Evolutionary conservation across 108 stramenopile species (phyloP).

Genomic region (Nitzschia sp.): DNA sequence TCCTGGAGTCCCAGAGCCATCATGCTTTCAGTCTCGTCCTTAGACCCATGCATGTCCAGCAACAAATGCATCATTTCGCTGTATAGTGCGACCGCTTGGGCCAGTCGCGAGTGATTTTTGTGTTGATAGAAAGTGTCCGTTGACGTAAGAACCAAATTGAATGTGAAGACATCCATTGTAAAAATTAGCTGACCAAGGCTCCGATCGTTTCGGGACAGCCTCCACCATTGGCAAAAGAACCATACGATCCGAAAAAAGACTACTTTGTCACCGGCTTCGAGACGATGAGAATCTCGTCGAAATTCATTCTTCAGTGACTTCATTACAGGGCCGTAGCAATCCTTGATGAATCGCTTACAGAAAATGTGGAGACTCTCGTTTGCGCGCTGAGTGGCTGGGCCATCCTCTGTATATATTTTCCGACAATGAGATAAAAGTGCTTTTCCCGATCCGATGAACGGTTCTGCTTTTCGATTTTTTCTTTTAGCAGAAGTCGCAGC

Average conservation of each 20-base stretch:
- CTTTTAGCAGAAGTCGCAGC: slow-evolving; percentile 13
- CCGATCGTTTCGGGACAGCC: slow-evolving; percentile 33
- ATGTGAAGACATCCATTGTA: slow-evolving; percentile 92
- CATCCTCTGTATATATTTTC: slow-evolving; percentile 16
- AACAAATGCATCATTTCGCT: slow-evolving; percentile 83
- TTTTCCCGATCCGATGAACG: slow-evolving; percentile 68
- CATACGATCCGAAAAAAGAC: slow-evolving; percentile 81
- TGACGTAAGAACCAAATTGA: slow-evolving; percentile 84
- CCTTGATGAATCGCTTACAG: slow-evolving; percentile 61
- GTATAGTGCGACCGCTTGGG: slow-evolving; percentile 76
- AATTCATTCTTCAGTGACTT: slow-evolving; percentile 92
- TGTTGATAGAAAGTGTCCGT: slow-evolving; percentile 69
- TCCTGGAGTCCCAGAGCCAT: slow-evolving; percentile 88
- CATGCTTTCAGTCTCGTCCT: slow-evolving; percentile 75
- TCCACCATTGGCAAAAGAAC: slow-evolving; percentile 89
- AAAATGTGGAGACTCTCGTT: slow-evolving; percentile 66
- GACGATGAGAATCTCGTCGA: slow-evolving; percentile 76
- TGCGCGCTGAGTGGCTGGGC: slow-evolving; percentile 57
- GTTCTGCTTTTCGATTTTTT: slow-evolving; percentile 57
- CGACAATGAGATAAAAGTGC: slow-evolving; percentile 41
- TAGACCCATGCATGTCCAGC: slow-evolving; percentile 66
- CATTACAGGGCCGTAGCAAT: slow-evolving; percentile 87
- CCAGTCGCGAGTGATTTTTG: slow-evolving; percentile 66
- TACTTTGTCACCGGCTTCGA: slow-evolving; percentile 75
- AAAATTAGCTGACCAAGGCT: slow-evolving; percentile 70